phyloP scores from a whole-genome alignment of 2,329 filamentous ascomycete genomes.

The Fusarium brachygibbosum region DNA sequence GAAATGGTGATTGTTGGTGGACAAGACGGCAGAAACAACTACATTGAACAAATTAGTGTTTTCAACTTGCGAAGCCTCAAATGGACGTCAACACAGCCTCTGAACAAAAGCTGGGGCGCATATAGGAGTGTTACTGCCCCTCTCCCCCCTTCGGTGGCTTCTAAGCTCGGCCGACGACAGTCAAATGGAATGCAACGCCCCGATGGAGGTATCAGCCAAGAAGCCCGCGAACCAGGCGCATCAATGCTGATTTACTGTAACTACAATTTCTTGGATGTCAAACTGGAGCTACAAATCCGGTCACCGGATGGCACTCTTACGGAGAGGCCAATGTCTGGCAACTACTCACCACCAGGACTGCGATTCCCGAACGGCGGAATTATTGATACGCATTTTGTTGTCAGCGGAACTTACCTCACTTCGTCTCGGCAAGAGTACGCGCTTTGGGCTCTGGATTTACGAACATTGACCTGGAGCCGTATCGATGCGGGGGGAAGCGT shows the following conservation, averaged over 20 bases:
- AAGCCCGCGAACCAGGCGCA: conserved; percentile 68
- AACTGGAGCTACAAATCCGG: conserved; percentile 91
- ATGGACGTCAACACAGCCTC: conserved; percentile 89
- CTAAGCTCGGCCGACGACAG: conserved; percentile 75
- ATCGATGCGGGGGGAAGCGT: conserved; percentile 96
- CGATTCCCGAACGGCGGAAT: conserved; percentile 96
- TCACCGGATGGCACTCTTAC: conserved; percentile 84
- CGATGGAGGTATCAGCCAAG: conserved; percentile 65
- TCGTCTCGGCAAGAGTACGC: conserved; percentile 99
- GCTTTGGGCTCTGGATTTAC: conserved; percentile 92
- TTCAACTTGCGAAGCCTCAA: conserved; percentile 96
- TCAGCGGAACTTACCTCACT: conserved; percentile 96
- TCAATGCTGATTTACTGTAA: conserved; percentile 98
- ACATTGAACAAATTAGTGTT: conserved; percentile 98
- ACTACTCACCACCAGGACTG: conserved; percentile 89
- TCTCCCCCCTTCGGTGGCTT: conserved; percentile 74
- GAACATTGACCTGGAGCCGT: conserved; percentile 90
- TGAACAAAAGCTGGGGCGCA: conserved; percentile 94
- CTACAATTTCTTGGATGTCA: conserved; percentile 98
- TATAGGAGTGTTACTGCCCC: conserved; percentile 96
- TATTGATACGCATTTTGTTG: conserved; percentile 95
- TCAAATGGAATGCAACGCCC: conserved; percentile 56
- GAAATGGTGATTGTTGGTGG: conserved; percentile 98
- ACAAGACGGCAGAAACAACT: conserved; percentile 97
- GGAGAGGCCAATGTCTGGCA: conserved; percentile 90